Base-by-base conservation (phyloP, 345 rosid genomes). In the Populus deltoides region DNA sequence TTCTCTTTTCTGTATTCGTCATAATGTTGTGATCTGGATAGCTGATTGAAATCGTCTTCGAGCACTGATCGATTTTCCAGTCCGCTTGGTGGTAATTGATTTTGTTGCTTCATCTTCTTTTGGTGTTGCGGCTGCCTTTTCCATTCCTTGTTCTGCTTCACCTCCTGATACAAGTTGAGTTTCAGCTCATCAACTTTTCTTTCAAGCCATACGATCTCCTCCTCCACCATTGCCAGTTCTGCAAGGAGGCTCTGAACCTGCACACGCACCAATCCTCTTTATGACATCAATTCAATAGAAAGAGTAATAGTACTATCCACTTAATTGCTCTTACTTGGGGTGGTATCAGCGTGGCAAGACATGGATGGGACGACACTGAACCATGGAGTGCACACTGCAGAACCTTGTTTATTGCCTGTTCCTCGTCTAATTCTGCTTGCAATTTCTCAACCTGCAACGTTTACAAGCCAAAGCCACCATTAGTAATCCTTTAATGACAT, bases 151-250 rank as follows among this genome's bases (percentile, higher is more conserved):
- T 81, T 88, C 47, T 77, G 90, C 77, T 84, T 89, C 86, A 87
- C 89, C 74, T 93, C 97, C 33, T 82, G 81, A 77, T 80, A 85
- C 71, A 93, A 24, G 74, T 86, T 85, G 80, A 90, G 84, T 83
- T 92, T 93, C 72, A 93, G 82, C 77, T 86, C 91, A 73, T 88
- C 84, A 43, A 94, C 86, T 83, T 84, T 90, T 71, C 88, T 80
- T 89, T 94, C 97, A n/a, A 93, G 84, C 89, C 86, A 81, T 39
- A 85, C 38, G 24, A 94, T 92, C 87, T 94, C 97, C 73, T 91
- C 90, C 80, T 94, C 97, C 62, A 89, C 95, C 79, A 78, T 71
- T 31, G 95, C 89, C 74, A 93, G 53, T 81, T 94, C 97, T 51
- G 86, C 73, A 24, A 94, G 85, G 47, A 93, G 88, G 66, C 80